Conservation (phyloP, 1,284 basidiomycete species). For the Hymenochaete sp. region DNA sequence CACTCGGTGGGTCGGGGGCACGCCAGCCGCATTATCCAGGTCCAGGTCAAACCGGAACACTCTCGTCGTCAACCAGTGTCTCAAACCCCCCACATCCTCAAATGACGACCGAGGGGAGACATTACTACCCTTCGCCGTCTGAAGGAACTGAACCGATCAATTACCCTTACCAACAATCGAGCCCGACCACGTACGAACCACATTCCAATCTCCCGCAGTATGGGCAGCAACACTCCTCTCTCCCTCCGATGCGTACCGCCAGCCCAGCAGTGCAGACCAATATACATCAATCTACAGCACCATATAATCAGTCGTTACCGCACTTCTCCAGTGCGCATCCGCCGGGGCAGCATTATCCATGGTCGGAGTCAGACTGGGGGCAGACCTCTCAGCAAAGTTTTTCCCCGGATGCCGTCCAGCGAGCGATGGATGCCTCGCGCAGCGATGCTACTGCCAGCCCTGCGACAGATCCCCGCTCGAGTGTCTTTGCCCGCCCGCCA, state of each 20-base stretch:
- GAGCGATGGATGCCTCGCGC: conserved; percentile 18
- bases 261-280: conserved; percentile 35
- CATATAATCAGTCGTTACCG: conserved; percentile 24
- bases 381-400: conserved; percentile 23
- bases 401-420: conserved; percentile 22
- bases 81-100: conserved; percentile 17
- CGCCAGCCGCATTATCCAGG: conserved; percentile 11
- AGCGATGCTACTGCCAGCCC: conserved; percentile 6
- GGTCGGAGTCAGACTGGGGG: conserved; percentile 27
- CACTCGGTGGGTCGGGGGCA: conserved; percentile 15
- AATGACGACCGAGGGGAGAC: conserved; percentile 50
- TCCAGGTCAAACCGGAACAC: conserved; percentile 18
- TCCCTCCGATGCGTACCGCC: conserved; percentile 29
- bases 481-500: conserved; percentile 8
- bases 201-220: conserved; percentile 36
- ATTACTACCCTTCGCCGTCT: conserved; percentile 41
- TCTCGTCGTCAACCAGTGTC: conserved; percentile 20
- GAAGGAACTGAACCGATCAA: background rate
- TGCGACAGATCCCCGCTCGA: conserved; percentile 5
- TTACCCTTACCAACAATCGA: background rate
- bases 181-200: background rate
- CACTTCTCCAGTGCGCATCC: conserved; percentile 22
- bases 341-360: conserved; percentile 27
- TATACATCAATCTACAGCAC: conserved; percentile 24
- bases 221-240: conserved; percentile 30